Evolutionary conservation across 345 rosid genomes (phyloP).

Genomic region (Dipteronia sinensis): DNA sequence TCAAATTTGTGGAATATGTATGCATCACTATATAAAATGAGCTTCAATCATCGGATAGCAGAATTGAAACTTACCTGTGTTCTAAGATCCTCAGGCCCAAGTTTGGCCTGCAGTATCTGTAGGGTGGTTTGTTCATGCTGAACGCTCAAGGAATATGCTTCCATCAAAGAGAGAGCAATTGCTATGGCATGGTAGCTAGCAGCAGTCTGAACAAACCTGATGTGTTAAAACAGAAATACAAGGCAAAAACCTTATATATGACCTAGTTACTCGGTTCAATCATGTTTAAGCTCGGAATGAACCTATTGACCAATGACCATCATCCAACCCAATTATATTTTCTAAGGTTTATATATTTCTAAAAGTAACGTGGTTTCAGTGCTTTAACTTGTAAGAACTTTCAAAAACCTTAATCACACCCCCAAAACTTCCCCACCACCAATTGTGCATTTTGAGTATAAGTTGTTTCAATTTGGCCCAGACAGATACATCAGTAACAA

Average conservation of each 20-base stretch:
- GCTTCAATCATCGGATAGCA: conserved; percentile 9
- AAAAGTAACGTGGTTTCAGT: neutral
- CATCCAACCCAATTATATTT: neutral
- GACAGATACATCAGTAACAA: neutral
- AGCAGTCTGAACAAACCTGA: conserved; percentile 71
- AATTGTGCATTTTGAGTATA: neutral
- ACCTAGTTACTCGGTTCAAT: conserved; percentile 1
- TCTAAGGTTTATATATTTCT: neutral
- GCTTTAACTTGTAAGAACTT: neutral
- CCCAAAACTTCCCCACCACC: neutral
- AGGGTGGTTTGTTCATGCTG: conserved; percentile 98
- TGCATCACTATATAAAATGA: neutral
- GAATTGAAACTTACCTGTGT: conserved; percentile 63
- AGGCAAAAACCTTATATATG: neutral
- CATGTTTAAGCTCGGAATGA: conserved; percentile 6
- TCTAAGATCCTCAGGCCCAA: conserved; percentile 91
- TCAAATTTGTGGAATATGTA: conserved; percentile 4
- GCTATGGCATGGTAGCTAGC: conserved; percentile 99
- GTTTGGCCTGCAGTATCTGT: conserved; percentile 89
- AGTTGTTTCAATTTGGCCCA: neutral
- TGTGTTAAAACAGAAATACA: neutral
- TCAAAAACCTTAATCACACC: neutral
- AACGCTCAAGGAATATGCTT: conserved; percentile 90
- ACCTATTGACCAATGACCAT: conserved; percentile 3
- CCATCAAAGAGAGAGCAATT: conserved; percentile 95